These are phyloP conservation scores for Mortierella sp. DNA, from an alignment of 371 early-diverging fungal genomes.

Conservation along the genomic window DNA sequence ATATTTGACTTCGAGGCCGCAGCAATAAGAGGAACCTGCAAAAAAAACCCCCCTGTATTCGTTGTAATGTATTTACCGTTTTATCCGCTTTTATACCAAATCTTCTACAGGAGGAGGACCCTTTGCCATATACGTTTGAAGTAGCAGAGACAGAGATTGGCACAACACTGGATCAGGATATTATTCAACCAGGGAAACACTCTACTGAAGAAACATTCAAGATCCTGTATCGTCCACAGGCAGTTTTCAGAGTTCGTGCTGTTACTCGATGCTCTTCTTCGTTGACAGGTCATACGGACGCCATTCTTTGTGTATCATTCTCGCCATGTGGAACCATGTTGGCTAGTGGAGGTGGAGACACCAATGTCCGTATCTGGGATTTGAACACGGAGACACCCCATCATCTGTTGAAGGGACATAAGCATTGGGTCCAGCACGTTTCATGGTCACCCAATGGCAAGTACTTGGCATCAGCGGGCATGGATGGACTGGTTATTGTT, in stretches of 20 bases:
- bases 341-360: slow-evolving; percentile 96
- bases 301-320: slow-evolving; percentile 89
- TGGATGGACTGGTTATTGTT: slow-evolving; percentile 91
- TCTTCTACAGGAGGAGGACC: slow-evolving; percentile 73
- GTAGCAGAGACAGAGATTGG: slow-evolving; percentile 88
- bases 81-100: too few species aligned
- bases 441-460: slow-evolving; percentile 94
- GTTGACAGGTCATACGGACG: slow-evolving; percentile 93
- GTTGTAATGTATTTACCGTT: too few species aligned
- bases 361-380: slow-evolving; percentile 98
- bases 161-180: slow-evolving; percentile 79
- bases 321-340: slow-evolving; percentile 93
- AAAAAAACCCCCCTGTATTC: too few species aligned
- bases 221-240: slow-evolving; percentile 94
- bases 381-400: slow-evolving; percentile 93
- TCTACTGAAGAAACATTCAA: slow-evolving; percentile 88
- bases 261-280: slow-evolving; percentile 92
- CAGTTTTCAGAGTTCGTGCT: slow-evolving; percentile 92
- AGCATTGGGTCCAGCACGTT: slow-evolving; percentile 93
- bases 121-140: slow-evolving; percentile 92
- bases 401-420: slow-evolving; percentile 83
- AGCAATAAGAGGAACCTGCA: too few species aligned
- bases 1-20: too few species aligned
- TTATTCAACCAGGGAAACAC: slow-evolving; percentile 74
- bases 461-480: slow-evolving; percentile 91